Evolutionary conservation across 495 filamentous ascomycete species (phyloP).

Genomic region (Tuber microsphaerosporum): DNA sequence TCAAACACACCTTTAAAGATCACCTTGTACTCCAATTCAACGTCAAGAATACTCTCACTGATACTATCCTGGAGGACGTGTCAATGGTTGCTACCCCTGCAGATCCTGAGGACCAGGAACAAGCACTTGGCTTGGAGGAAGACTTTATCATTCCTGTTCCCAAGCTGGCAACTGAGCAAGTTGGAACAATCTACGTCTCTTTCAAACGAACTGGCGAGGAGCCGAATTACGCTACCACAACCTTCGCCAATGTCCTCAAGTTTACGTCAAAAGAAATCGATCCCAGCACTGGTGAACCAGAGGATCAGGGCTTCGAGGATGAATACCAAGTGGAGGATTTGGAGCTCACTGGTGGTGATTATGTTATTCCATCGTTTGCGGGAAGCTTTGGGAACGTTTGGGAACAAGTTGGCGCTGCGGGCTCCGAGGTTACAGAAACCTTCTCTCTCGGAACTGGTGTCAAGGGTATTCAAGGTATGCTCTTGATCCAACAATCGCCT

Average conservation of each 20-base stretch:
- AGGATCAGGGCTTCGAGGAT: conserved; percentile 88
- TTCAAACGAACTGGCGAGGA: conserved; percentile 77
- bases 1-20: conserved; percentile 97
- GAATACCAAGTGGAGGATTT: conserved; percentile 96
- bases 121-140: conserved; percentile 54
- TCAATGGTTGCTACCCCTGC: conserved; percentile 78
- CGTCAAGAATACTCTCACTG: conserved; percentile 92
- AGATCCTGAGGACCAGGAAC: conserved; percentile 68
- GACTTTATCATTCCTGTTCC: conserved; percentile 89
- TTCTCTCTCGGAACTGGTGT: conserved; percentile 71
- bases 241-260: conserved; percentile 87
- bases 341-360: conserved; percentile 84
- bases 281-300: conserved; percentile 84
- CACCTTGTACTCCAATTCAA: conserved; percentile 95
- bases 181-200: conserved; percentile 87
- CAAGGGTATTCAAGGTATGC: conserved; percentile 87
- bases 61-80: conserved; percentile 83
- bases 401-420: conserved; percentile 82
- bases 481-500: conserved; percentile 8
- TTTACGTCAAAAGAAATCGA: conserved; percentile 98
- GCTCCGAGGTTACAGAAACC: conserved; percentile 86
- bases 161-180: conserved; percentile 69
- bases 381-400: conserved; percentile 95
- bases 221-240: conserved; percentile 61
- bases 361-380: conserved; percentile 85